Evolutionary conservation across 1,284 basidiomycete genomes (phyloP), one percentile per base, ranked within the genome.

Genomic region (Coniferiporia weirii): DNA sequence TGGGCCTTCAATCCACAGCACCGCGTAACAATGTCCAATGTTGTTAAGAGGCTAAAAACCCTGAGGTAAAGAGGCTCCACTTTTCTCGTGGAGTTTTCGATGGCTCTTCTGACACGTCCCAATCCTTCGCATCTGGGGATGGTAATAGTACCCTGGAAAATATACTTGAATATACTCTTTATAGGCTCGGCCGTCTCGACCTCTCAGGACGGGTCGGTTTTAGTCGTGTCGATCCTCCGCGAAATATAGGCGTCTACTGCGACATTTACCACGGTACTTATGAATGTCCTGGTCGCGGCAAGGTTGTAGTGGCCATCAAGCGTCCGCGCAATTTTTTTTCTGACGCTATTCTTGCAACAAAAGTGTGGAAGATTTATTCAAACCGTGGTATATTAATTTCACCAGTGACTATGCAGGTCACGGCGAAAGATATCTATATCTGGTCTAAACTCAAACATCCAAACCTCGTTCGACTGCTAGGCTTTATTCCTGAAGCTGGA

Each of bases 381-480:
- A 27, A 2, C 27, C 5, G 27, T 27, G 5, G 27, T 27, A 27
- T 27, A 27, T 27, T 5, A n/a, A 27, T 27, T 5, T 27, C 27
- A 27, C 5, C 27, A 5, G 27, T 2, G 27, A 27, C 27, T 27
- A 27, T 27, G 5, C 27, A 57, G 35, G 2, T 54, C 32, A 15
- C 49, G 10, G 48, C n/a, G 27, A 52, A 51, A 20, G 56, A 57
- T 2, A 22, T 57, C 9, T 34, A 20, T 22, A 10, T 52, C 20
- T 52, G 56, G 56, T 51, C 27, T 3, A 36, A 32, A 13, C 19
- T 57, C 15, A 19, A 45, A 17, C 56, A 57, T 45, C n/a, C 32
- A 1, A 51, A 57, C 44, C 17, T 57, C 20, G 27, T 57, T 8
- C 56, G 5, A 8, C 48, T 57, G 9, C 35, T 57, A 6, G 56